Conservation (phyloP, 495 filamentous ascomycete species). For the Podospora bellae-mahoneyi region DNA sequence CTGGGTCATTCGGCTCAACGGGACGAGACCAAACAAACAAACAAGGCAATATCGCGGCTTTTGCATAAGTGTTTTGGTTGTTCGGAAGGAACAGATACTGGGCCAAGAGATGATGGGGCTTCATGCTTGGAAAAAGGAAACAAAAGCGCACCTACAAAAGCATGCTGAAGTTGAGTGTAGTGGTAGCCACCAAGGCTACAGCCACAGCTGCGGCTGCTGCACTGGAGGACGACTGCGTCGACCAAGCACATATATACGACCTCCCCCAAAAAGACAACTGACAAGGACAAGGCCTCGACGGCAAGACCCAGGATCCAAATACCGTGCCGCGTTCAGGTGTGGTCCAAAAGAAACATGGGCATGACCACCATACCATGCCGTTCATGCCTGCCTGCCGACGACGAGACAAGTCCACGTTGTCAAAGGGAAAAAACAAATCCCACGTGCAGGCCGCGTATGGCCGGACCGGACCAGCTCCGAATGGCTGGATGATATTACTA, state of each 20-base stretch:
- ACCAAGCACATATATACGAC: neutral
- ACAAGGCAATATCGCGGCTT: too few species aligned
- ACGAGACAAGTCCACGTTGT: neutral
- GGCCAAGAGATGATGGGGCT: too few species aligned
- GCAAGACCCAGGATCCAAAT: conserved; percentile 8
- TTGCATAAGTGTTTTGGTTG: too few species aligned
- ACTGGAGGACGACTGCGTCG: neutral
- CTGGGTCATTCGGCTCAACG: too few species aligned
- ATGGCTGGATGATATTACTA: neutral
- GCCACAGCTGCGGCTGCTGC: neutral
- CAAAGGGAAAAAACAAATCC: neutral
- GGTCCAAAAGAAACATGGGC: conserved; percentile 2
- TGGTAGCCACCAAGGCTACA: too few species aligned
- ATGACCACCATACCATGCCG: neutral
- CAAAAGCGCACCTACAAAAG: too few species aligned
- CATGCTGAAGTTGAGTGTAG: too few species aligned
- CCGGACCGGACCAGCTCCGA: conserved; percentile 1
- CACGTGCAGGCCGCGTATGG: conserved; percentile 8
- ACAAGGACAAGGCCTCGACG: conserved; percentile 12
- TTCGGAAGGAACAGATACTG: too few species aligned
- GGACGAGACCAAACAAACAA: too few species aligned
- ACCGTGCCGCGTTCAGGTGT: conserved; percentile 7
- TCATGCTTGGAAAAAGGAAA: too few species aligned
- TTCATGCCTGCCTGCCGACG: neutral
- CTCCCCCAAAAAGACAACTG: neutral